phyloP scores from a whole-genome alignment of 2,329 filamentous ascomycete species.

The Epichloe baconii region DNA sequence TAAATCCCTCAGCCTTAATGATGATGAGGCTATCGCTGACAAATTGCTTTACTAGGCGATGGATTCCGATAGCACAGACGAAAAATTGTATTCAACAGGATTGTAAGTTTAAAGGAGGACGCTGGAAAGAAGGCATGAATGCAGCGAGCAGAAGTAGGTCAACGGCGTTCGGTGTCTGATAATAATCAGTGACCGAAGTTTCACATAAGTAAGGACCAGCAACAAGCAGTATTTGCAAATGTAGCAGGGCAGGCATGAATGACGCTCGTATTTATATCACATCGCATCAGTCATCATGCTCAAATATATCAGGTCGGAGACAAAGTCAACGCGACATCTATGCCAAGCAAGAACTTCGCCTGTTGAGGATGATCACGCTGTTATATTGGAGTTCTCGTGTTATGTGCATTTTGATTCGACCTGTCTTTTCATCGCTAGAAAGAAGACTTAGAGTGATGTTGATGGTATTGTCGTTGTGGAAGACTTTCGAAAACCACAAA shows the following conservation, averaged over 20 bases:
- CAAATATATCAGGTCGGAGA: neutral
- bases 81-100: slow-evolving; percentile 76
- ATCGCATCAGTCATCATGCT: neutral
- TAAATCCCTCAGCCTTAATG: neutral
- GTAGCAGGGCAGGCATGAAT: neutral
- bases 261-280: neutral
- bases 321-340: neutral
- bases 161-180: neutral
- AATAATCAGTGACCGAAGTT: neutral
- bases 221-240: neutral
- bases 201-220: neutral
- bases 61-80: slow-evolving; percentile 65
- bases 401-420: too few relatives aligned
- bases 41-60: slow-evolving; percentile 36
- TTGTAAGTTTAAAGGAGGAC: slow-evolving; percentile 85
- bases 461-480: too few relatives aligned
- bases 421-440: too few relatives aligned
- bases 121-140: slow-evolving; percentile 42
- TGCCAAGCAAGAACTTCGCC: neutral
- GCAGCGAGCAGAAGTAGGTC: neutral
- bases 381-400: too few relatives aligned
- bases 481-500: too few relatives aligned
- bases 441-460: too few relatives aligned
- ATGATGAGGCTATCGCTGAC: neutral
- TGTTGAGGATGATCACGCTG: too few relatives aligned